phyloP scores from a whole-genome alignment of 2,329 filamentous ascomycete genomes.

The Mollisia scopiformis region DNA sequence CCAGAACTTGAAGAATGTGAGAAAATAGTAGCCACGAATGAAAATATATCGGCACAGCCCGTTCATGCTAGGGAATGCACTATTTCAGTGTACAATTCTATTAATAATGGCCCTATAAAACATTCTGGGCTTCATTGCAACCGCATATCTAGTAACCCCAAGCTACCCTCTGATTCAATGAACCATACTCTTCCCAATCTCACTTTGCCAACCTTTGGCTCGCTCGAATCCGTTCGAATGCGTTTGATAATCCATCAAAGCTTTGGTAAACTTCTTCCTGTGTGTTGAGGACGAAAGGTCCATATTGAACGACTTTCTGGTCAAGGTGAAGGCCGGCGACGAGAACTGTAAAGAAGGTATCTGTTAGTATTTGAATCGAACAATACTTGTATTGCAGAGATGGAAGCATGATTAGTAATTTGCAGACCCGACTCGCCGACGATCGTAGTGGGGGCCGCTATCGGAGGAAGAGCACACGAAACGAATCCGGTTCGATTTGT shows the following conservation, averaged over 20 bases:
- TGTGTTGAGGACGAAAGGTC: constrained; percentile 78
- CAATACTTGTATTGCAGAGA: too few species aligned
- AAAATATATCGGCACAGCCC: too few species aligned
- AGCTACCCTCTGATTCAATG: constrained; percentile 7
- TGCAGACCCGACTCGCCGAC: background rate
- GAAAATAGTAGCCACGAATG: too few species aligned
- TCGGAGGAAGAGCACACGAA: background rate
- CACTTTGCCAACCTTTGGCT: constrained; percentile 77
- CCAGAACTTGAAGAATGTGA: too few species aligned
- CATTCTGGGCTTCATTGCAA: too few species aligned
- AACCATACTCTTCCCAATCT: constrained; percentile 71
- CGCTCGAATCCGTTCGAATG: constrained; percentile 79
- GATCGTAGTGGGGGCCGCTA: background rate
- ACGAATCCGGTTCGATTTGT: background rate
- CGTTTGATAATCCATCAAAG: constrained; percentile 74
- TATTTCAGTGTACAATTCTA: background rate
- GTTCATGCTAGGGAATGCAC: too few species aligned
- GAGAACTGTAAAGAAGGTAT: constrained; percentile 50
- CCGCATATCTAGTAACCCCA: too few species aligned
- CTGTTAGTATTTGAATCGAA: constrained; percentile 4
- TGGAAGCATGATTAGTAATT: too few species aligned
- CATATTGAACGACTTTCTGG: constrained; percentile 82
- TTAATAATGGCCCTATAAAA: background rate
- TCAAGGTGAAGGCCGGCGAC: constrained; percentile 80
- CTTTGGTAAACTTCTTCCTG: constrained; percentile 76